phyloP scores from a whole-genome alignment of 2,329 filamentous ascomycete species.

The Aurifilum marmelostoma region DNA sequence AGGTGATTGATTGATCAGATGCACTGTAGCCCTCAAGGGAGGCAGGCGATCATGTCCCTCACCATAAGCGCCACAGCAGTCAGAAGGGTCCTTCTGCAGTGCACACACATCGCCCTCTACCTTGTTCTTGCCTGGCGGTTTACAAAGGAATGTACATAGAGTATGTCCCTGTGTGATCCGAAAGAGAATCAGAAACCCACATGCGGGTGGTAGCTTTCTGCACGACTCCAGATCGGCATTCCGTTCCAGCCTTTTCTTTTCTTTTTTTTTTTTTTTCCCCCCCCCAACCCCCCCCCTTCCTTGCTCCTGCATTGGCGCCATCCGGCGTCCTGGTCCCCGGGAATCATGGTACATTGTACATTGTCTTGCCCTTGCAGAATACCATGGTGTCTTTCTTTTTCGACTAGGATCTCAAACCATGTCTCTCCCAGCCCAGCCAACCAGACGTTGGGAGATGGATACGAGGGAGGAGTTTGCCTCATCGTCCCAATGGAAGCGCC shows the following conservation, averaged over 20 bases:
- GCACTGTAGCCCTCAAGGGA: neutral
- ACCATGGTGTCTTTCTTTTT: neutral
- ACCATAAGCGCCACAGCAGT: neutral
- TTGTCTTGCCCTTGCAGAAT: constrained; percentile 8
- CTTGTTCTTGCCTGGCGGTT: no score
- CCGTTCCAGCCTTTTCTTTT: no score
- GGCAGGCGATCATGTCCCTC: neutral
- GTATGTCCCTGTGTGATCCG: no score
- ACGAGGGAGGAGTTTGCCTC: neutral
- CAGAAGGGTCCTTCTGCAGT: neutral
- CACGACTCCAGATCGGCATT: constrained; percentile 3
- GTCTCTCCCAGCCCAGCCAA: constrained; percentile 1
- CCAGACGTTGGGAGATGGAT: neutral
- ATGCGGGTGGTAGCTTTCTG: neutral
- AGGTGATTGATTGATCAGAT: neutral
- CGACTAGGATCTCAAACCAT: neutral
- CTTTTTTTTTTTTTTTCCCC: no score
- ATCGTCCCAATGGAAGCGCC: neutral
- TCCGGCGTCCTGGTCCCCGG: neutral
- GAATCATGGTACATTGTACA: neutral
- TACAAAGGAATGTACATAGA: neutral
- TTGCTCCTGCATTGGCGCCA: neutral
- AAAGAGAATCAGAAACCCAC: no score
- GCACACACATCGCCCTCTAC: no score
- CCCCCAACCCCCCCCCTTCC: no score